Percentiles rank a stretch among this genome's conserved stretches.
Conservation (phyloP, 768 basidiomycete species). For the Kwoniella sp. region DNA sequence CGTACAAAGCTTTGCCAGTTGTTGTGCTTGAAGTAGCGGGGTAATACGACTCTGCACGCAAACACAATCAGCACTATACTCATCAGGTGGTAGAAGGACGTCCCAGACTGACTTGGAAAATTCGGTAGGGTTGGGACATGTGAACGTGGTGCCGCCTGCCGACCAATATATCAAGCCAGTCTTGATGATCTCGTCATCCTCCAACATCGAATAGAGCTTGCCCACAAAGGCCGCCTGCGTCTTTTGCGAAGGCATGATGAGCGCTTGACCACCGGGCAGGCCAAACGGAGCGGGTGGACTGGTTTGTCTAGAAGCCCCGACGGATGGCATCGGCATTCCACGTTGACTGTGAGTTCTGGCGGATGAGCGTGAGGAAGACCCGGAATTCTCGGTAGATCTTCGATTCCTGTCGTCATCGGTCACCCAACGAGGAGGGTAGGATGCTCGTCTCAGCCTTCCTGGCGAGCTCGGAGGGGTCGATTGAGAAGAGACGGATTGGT, state of each 20-base stretch:
- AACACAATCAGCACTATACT: neutral
- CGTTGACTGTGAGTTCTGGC: constrained; percentile 3
- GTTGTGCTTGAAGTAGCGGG: constrained; percentile 94
- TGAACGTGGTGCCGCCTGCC: constrained; percentile 42
- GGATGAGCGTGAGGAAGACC: constrained; percentile 4
- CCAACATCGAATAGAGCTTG: constrained; percentile 49
- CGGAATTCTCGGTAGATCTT: neutral
- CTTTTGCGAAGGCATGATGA: constrained; percentile 40
- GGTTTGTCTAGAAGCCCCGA: constrained; percentile 10
- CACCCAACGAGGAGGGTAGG: constrained; percentile 7
- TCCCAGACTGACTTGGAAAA: constrained; percentile 45
- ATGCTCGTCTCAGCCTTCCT: constrained; percentile 6
- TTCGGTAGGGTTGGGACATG: constrained; percentile 47
- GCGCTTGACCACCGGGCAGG: constrained; percentile 33
- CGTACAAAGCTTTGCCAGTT: constrained; percentile 90
- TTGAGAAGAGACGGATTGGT: constrained; percentile 6
- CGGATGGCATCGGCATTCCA: constrained; percentile 4
- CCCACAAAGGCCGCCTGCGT: constrained; percentile 49
- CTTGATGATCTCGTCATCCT: constrained; percentile 41
- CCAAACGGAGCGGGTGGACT: constrained; percentile 24
- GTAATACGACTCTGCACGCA: constrained; percentile 57
- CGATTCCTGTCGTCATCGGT: neutral
- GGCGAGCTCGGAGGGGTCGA: constrained; percentile 8
- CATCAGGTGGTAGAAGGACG: neutral
- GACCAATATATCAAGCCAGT: constrained; percentile 48